Conservation (phyloP, 192 early-diverging fungal species). For the Podila epicladia region DNA sequence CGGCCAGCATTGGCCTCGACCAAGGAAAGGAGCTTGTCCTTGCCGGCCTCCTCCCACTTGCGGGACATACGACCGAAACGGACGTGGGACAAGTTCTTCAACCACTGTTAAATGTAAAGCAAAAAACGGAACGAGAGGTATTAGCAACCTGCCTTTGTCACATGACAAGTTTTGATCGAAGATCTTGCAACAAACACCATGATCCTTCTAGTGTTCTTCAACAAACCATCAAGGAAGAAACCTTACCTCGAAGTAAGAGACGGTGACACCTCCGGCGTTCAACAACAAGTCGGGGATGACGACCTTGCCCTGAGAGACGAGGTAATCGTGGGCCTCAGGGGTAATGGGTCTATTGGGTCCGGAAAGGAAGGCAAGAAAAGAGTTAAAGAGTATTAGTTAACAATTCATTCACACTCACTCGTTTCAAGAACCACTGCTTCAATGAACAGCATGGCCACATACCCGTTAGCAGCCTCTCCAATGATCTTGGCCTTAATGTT, state of each 20-base stretch:
- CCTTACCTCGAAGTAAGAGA: slow-evolving; percentile 69
- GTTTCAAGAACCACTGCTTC: no score
- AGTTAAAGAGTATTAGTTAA: no score
- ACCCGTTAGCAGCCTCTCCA: slow-evolving; percentile 79
- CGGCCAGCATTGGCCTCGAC: slow-evolving; percentile 84
- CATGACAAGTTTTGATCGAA: background rate
- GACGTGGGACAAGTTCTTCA: slow-evolving; percentile 87
- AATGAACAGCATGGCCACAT: no score
- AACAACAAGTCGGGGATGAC: slow-evolving; percentile 81
- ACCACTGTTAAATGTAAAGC: slow-evolving; percentile 69
- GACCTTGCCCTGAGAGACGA: slow-evolving; percentile 66
- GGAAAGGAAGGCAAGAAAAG: no score
- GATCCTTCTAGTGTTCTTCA: background rate
- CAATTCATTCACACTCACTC: no score
- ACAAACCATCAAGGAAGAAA: background rate
- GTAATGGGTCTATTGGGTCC: slow-evolving; percentile 69
- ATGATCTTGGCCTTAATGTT: slow-evolving; percentile 82
- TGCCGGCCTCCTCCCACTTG: slow-evolving; percentile 84
- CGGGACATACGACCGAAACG: slow-evolving; percentile 89
- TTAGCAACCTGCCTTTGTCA: background rate
- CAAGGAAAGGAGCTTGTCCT: slow-evolving; percentile 70
- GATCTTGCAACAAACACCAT: background rate
- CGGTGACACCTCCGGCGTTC: slow-evolving; percentile 87
- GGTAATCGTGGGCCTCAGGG: slow-evolving; percentile 73
- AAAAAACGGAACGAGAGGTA: background rate